Percentiles rank a stretch among this genome's conserved stretches.
These are phyloP conservation scores for Cladophialophora yegresii DNA, from an alignment of 2,329 filamentous ascomycete genomes.

Conservation along the genomic window DNA sequence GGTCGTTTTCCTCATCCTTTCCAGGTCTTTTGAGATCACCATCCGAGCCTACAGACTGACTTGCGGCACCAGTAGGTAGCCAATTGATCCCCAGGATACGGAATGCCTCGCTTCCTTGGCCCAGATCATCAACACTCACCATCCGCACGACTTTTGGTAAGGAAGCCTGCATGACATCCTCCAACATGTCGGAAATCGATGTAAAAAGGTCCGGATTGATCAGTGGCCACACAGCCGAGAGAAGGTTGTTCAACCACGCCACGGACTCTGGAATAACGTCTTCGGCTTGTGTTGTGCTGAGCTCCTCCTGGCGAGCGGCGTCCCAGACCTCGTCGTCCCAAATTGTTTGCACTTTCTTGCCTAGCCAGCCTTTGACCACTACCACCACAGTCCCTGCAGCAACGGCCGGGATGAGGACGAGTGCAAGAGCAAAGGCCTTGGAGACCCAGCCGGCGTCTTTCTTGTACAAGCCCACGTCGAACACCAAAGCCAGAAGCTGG, in stretches of 20 bases:
- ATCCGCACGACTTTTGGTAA: slow-evolving; percentile 69
- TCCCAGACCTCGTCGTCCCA: slow-evolving; percentile 73
- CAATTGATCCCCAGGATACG: slow-evolving; percentile 71
- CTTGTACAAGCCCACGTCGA: slow-evolving; percentile 14
- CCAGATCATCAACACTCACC: slow-evolving; percentile 74
- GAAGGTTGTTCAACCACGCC: slow-evolving; percentile 70
- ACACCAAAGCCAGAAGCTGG: slow-evolving; percentile 16
- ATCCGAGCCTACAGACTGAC: slow-evolving; percentile 60
- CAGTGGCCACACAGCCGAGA: slow-evolving; percentile 70
- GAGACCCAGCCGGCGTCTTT: slow-evolving; percentile 12
- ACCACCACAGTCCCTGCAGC: slow-evolving; percentile 40
- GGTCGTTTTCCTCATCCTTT: slow-evolving; percentile 52
- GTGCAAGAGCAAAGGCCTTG: slow-evolving; percentile 1
- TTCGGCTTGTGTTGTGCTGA: slow-evolving; percentile 37
- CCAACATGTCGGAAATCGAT: slow-evolving; percentile 68
- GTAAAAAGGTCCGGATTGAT: slow-evolving; percentile 75
- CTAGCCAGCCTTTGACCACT: slow-evolving; percentile 61
- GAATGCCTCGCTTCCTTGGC: slow-evolving; percentile 71
- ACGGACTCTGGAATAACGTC: slow-evolving; percentile 63
- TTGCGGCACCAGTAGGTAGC: slow-evolving; percentile 70
- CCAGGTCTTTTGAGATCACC: slow-evolving; percentile 53
- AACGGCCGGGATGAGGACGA: slow-evolving; percentile 16
- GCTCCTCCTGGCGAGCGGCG: slow-evolving; percentile 56
- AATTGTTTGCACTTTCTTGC: slow-evolving; percentile 61
- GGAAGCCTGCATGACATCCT: slow-evolving; percentile 79